Evolutionary conservation across 768 basidiomycete genomes (phyloP).

Genomic region (Lactarius evosmus): DNA sequence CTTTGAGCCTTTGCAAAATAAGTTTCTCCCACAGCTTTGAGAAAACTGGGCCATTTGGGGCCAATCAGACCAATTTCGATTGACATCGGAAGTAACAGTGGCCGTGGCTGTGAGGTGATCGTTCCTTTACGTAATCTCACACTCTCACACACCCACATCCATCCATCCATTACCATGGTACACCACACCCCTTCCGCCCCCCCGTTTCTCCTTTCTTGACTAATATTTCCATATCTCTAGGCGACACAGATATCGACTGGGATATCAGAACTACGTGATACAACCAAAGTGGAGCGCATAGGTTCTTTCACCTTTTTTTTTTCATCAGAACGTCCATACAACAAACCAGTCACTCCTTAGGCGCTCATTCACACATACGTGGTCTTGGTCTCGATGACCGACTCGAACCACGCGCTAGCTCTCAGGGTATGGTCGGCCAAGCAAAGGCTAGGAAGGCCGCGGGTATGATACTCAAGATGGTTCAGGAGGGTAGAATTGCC

Average conservation of each 20-base stretch:
- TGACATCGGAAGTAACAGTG: background rate
- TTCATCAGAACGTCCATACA: conserved; percentile 14
- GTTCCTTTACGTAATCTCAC: background rate
- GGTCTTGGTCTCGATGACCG: conserved; percentile 91
- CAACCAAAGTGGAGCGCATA: conserved; percentile 92
- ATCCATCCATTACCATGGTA: conserved; percentile 33
- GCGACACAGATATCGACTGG: conserved; percentile 75
- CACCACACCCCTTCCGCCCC: background rate
- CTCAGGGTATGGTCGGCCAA: conserved; percentile 98
- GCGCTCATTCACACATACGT: conserved; percentile 91
- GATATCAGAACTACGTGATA: conserved; percentile 76
- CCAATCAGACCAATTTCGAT: background rate
- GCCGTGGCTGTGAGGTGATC: conserved; percentile 1
- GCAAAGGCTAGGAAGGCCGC: conserved; percentile 95
- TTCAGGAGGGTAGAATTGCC: conserved; percentile 92
- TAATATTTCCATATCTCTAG: conserved; percentile 32
- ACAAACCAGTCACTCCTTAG: conserved; percentile 38
- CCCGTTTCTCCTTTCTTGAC: background rate
- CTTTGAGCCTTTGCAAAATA: background rate
- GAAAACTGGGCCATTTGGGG: background rate
- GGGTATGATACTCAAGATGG: conserved; percentile 97
- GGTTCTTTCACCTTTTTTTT: conserved; percentile 42
- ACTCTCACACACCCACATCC: background rate
- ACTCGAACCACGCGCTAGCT: conserved; percentile 82
- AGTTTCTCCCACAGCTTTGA: background rate